These are phyloP conservation scores for Clonostachys byssicola DNA, from an alignment of 2,329 filamentous ascomycete genomes.

Conservation along the genomic window DNA sequence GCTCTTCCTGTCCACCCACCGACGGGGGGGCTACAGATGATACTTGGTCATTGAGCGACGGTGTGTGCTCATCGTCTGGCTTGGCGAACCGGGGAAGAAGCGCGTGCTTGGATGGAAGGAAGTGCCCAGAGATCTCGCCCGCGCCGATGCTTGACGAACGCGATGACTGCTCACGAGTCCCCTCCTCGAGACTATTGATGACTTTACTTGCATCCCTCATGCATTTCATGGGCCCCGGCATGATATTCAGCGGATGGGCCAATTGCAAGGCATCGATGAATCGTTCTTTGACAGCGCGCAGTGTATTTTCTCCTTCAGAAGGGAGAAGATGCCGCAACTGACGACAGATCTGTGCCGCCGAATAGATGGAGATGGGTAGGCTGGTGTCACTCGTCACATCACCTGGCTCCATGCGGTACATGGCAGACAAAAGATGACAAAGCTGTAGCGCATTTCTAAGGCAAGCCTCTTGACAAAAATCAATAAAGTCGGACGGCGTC, in stretches of 20 bases:
- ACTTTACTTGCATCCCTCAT: no score
- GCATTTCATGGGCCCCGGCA: no score
- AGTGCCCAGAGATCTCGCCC: no score
- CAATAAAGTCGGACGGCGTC: slow-evolving; percentile 3
- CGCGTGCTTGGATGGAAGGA: no score
- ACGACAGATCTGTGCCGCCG: background rate
- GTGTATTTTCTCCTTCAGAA: background rate
- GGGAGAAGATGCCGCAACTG: background rate
- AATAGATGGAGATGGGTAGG: background rate
- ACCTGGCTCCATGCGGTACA: background rate
- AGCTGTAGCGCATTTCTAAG: slow-evolving; percentile 3
- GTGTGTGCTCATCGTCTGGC: slow-evolving; percentile 1
- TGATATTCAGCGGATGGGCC: no score
- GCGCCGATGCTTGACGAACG: no score
- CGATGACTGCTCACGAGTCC: no score
- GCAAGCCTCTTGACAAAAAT: slow-evolving; percentile 5
- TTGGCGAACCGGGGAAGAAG: background rate
- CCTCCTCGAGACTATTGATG: no score
- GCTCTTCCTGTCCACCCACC: background rate
- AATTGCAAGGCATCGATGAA: no score
- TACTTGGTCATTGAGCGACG: slow-evolving; percentile 4
- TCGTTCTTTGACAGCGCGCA: no score
- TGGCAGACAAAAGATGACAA: slow-evolving; percentile 3
- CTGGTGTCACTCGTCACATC: background rate
- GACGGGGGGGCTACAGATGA: slow-evolving; percentile 1